Percentiles rank a stretch among this genome's conserved stretches.
Conservation (phyloP, 2,329 filamentous ascomycete genomes). For the Trichothecium sympodiale region DNA sequence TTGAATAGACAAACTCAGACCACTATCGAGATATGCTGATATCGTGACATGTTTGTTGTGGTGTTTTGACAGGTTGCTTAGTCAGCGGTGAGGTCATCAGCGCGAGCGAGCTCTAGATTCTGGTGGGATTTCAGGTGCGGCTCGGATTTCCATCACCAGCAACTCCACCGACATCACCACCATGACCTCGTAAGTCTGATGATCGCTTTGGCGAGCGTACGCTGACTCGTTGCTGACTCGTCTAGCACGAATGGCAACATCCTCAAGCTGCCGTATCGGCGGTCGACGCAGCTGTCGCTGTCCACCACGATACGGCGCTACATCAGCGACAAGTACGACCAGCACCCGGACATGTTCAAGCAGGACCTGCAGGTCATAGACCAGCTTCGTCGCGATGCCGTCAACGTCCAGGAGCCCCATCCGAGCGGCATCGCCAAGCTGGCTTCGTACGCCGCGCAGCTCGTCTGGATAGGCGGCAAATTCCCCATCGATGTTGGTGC, state of each 20-base stretch:
- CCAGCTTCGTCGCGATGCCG: constrained; percentile 69
- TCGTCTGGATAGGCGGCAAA: constrained; percentile 88
- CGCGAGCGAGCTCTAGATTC: too few species aligned
- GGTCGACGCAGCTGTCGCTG: constrained; percentile 67
- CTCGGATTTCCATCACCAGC: too few species aligned
- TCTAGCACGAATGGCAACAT: constrained; percentile 34
- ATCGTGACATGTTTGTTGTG: too few species aligned
- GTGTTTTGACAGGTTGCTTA: too few species aligned
- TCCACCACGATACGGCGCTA: constrained; percentile 82
- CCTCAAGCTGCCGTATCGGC: constrained; percentile 78
- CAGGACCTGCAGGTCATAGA: constrained; percentile 80
- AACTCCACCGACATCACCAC: not conserved
- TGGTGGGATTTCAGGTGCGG: too few species aligned
- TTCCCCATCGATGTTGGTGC: constrained; percentile 79
- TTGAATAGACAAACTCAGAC: too few species aligned
- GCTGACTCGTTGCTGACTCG: too few species aligned
- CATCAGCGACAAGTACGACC: constrained; percentile 96
- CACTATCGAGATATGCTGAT: too few species aligned
- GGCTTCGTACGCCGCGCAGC: constrained; percentile 82
- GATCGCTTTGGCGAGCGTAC: too few species aligned
- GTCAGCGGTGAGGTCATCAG: too few species aligned
- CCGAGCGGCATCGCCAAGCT: constrained; percentile 76
- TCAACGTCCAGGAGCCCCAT: constrained; percentile 82
- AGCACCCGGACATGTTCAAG: constrained; percentile 93
- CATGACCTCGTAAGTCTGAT: not conserved